Conservation (phyloP, 352 stramenopile genomes). For the Pythium utonaiense region DNA sequence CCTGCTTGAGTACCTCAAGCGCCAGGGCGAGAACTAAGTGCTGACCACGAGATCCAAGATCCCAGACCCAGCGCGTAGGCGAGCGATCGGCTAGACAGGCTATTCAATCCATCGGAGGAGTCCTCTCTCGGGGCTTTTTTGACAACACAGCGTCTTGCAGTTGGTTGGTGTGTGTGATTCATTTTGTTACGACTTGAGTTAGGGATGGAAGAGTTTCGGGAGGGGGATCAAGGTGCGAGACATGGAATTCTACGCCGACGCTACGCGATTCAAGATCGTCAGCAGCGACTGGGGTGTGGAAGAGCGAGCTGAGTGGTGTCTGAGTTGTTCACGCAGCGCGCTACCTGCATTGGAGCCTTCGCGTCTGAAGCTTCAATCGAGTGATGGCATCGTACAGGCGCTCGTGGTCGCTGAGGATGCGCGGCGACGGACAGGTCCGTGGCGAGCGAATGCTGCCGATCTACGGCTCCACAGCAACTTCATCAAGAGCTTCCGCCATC, state of each 20-base stretch:
- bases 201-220: neutral
- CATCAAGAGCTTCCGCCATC: too few species aligned
- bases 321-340: too few species aligned
- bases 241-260: neutral
- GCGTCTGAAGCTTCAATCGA: too few species aligned
- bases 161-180: neutral
- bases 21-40: conserved; percentile 86
- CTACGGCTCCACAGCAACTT: too few species aligned
- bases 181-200: neutral
- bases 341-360: too few species aligned
- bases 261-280: too few species aligned
- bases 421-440: too few species aligned
- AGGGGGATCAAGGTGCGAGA: neutral
- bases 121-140: conserved; percentile 6
- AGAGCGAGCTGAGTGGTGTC: too few species aligned
- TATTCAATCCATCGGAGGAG: conserved; percentile 9
- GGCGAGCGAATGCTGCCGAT: too few species aligned
- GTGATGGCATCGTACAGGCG: too few species aligned
- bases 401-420: too few species aligned
- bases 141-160: neutral
- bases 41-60: neutral
- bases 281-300: too few species aligned
- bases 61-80: conserved; percentile 1
- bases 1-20: conserved; percentile 99
- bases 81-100: conserved; percentile 12